Base-by-base conservation (phyloP, 2,329 filamentous ascomycete genomes). In the Penicillium decumbens region DNA sequence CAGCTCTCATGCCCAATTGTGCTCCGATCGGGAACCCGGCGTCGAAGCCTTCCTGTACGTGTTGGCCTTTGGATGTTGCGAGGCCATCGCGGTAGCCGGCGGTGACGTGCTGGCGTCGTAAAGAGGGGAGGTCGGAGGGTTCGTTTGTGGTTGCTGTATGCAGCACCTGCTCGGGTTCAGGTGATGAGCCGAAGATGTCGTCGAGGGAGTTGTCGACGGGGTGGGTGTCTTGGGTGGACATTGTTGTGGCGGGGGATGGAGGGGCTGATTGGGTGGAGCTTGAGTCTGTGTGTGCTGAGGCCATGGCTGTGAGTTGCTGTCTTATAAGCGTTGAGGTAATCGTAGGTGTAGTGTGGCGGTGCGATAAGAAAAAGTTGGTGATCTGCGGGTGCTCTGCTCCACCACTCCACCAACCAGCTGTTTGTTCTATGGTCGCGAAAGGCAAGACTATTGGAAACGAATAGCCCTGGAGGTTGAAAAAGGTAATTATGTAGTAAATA, bases 1-100 rank as follows among this genome's bases (percentile, higher is more conserved):
- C 93, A 0, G 84, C 85, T 25, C 79, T 78, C 56, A 87, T 68
- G 0, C 92, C 93, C 27, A 97, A 74, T 44, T 85, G 83, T 0
- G 89, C 91, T 10, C 93, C 93, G 0, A 97, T 77, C 12, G 83
- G 78, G 67, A 90, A 97, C 0, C 92, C 92, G 56, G 92, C 88
- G 66, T 98, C 93, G 65, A 98, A 97, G 0, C 92, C 92, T 12
- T 78, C 77, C 71, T 98, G 93, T 24, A 96, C 82, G 61, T 83
- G 86, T 41, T 78, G 73, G 24, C 81, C 80, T 68, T 97, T 97
- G 28, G 87, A 87, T 3, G 75, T 75, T 0, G 85, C 80, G 45
- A 97, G 80, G 39, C 92, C 93, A 62, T 96, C 91, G 51, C 92
- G 85, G 72, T 97, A 97, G 18, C 93, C 93, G 33, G 88, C 84